Conservation (phyloP, 2,329 filamentous ascomycete genomes). For the Albifimbria verrucaria region DNA sequence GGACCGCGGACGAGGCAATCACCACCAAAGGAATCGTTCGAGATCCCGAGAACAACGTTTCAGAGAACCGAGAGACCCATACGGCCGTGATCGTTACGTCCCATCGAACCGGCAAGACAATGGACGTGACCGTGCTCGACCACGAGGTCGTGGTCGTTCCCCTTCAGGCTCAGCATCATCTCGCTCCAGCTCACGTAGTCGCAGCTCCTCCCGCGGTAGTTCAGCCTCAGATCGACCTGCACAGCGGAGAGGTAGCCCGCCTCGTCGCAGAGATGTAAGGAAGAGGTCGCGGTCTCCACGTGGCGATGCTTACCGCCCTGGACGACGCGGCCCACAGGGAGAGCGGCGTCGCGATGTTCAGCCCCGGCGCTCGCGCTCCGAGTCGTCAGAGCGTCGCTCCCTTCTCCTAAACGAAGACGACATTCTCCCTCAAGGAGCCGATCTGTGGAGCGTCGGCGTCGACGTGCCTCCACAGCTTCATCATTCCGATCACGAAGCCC, state of each 20-base stretch:
- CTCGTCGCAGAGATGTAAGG: conserved; percentile 27
- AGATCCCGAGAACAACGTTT: conserved; percentile 44
- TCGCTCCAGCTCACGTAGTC: conserved; percentile 30
- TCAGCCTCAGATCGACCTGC: conserved; percentile 29
- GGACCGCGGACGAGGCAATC: conserved; percentile 38
- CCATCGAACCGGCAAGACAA: conserved; percentile 43
- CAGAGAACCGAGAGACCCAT: conserved; percentile 40
- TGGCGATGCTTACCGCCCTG: conserved; percentile 22
- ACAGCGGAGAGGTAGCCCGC: conserved; percentile 29
- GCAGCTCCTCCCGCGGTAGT: conserved; percentile 25
- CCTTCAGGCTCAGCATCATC: conserved; percentile 27
- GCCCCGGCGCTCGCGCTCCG: conserved; percentile 27
- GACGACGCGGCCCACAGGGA: conserved; percentile 16
- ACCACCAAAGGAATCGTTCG: conserved; percentile 42
- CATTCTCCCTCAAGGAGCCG: conserved; percentile 47
- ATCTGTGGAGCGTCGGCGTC: conserved; percentile 38
- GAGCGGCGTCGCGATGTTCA: conserved; percentile 16
- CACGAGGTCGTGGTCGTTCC: conserved; percentile 26
- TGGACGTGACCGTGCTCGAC: conserved; percentile 38
- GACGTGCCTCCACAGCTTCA: conserved; percentile 29
- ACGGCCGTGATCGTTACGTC: conserved; percentile 51
- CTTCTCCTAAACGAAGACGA: conserved; percentile 48
- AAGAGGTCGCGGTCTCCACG: conserved; percentile 38
- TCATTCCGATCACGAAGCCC: conserved; percentile 40
- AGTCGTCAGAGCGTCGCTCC: conserved; percentile 35